Evolutionary conservation across 306 rosid genomes (phyloP), one percentile per base, ranked within the genome.

Genomic region (Lathyrus tuberosus): DNA sequence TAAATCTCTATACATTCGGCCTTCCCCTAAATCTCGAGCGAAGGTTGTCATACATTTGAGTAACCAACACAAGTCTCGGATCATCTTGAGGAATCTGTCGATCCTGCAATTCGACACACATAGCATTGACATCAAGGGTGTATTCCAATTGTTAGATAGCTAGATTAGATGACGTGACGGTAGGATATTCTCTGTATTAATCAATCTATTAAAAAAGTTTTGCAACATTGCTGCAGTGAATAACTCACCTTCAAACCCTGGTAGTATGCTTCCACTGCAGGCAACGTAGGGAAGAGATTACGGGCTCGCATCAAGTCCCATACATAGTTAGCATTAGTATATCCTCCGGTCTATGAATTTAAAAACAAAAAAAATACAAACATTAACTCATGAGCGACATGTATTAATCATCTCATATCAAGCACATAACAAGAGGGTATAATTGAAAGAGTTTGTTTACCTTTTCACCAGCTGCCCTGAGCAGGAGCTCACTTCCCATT

Each of bases 281-380:
- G 62, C 15, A 76, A 35, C 3, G 67, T 24, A 72, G 97, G 97
- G 65, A 1, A 3, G 0, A 77, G 0, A 0, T 71, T 83, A 49
- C 95, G 95, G 22, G 86, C 81, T 77, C 61, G 92, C 97, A 94
- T 81, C 79, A 87, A 65, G 82, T 94, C 99, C 99, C 97, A 91
- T 70, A 94, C 62, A 80, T 75, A 89, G 88, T 94, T 94, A 41
- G 97, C 99, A 72, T 80, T 82, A 8, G 89, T 82, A 67, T 94
- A 94, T 62, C 96, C 97, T 51, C 99, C 99, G 5, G 89, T 83
- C 99, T 94, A 82, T 67, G 58, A 56, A 76, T 62, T 57, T 17
- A 69, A 24, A 65, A 70, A 63, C 49, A 42, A 69, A 57, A 81
- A 81, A 24, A 72, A 60, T 28, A 73, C 10, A 58, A 16, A 48